These are phyloP conservation scores for Mallotus nudiflorus DNA, from an alignment of 345 rosid species.

Conservation along the genomic window DNA sequence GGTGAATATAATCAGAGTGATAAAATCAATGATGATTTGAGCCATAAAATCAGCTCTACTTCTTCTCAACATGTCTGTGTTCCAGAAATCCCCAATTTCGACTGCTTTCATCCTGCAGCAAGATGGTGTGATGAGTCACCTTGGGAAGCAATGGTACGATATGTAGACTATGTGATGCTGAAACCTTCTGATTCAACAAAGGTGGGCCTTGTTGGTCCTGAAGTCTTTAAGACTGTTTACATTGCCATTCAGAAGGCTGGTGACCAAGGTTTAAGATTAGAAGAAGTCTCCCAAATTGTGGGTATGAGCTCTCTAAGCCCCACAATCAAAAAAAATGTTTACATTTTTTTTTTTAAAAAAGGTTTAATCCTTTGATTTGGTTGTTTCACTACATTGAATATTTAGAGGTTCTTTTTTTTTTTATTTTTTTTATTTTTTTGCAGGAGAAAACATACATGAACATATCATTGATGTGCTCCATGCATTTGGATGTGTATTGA, in stretches of 20 bases:
- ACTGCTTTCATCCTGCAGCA: slow-evolving; percentile 36
- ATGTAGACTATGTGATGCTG: slow-evolving; percentile 44
- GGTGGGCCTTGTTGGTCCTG: slow-evolving; percentile 39
- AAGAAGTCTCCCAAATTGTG: slow-evolving; percentile 51
- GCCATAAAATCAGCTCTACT: slow-evolving; percentile 26
- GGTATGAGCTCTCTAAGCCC: slow-evolving; percentile 37
- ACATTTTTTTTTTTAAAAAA: slow-evolving; percentile 1
- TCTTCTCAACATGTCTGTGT: slow-evolving; percentile 33
- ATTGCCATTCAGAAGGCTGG: slow-evolving; percentile 80
- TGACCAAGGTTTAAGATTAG: slow-evolving; percentile 82
- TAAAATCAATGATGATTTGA: slow-evolving; percentile 27
- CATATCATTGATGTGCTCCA: slow-evolving; percentile 66
- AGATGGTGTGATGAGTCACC: slow-evolving; percentile 43
- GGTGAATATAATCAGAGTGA: slow-evolving; percentile 34
- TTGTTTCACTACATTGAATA: slow-evolving; percentile 22
- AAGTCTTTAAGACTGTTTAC: slow-evolving; percentile 53
- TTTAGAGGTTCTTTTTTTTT: slow-evolving; percentile 22
- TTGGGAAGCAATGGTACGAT: slow-evolving; percentile 80
- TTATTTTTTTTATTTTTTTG: too few species aligned
- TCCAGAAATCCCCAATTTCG: slow-evolving; percentile 42
- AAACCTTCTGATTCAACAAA: slow-evolving; percentile 35
- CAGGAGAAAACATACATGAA: slow-evolving; percentile 51
- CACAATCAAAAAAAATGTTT: background rate
- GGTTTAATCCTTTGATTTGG: background rate
- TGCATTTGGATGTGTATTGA: slow-evolving; percentile 73